A percentile compares a stretch with the other conserved stretches of the same genome.
Conservation (phyloP, 2,329 filamentous ascomycete species). For the Cylindrodendrum hubeiense region DNA sequence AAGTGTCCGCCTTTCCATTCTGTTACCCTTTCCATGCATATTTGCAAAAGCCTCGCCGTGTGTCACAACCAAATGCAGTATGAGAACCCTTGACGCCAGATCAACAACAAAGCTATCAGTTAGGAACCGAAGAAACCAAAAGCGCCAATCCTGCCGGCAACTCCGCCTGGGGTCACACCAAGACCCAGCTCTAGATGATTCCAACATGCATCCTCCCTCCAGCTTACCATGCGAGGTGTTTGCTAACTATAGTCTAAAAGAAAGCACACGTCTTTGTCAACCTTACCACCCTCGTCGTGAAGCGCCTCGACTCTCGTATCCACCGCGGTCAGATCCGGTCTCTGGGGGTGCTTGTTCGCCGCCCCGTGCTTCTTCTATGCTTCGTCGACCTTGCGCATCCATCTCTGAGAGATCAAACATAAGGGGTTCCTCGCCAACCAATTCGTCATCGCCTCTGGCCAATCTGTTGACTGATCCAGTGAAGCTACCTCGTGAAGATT, state of each 20-base stretch:
- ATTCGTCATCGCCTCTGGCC: conserved; percentile 59
- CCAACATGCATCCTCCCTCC: conserved; percentile 10
- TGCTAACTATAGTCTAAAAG: conserved; percentile 8
- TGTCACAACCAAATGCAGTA: conserved; percentile 17
- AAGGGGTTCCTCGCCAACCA: conserved; percentile 75
- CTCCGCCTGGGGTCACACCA: conserved; percentile 14
- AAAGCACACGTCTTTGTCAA: neutral
- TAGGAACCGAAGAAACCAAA: conserved; percentile 13
- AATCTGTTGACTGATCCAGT: conserved; percentile 54
- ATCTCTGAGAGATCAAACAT: conserved; percentile 82
- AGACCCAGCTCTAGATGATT: conserved; percentile 20
- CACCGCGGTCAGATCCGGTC: conserved; percentile 52
- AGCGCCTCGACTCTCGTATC: conserved; percentile 55
- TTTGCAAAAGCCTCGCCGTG: conserved; percentile 3
- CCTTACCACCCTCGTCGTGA: conserved; percentile 53
- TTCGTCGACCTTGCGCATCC: conserved; percentile 69
- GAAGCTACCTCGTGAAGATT: conserved; percentile 61
- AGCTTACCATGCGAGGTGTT: neutral
- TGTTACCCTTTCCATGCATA: conserved; percentile 13
- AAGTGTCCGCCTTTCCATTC: conserved; percentile 21
- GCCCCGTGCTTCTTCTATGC: conserved; percentile 66
- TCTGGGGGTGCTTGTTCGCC: conserved; percentile 48
- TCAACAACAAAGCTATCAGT: conserved; percentile 9
- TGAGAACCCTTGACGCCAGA: conserved; percentile 20
- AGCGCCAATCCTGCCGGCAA: conserved; percentile 25